Evolutionary conservation across 331 rosid species (phyloP).

Genomic region (Spiraea crenata): DNA sequence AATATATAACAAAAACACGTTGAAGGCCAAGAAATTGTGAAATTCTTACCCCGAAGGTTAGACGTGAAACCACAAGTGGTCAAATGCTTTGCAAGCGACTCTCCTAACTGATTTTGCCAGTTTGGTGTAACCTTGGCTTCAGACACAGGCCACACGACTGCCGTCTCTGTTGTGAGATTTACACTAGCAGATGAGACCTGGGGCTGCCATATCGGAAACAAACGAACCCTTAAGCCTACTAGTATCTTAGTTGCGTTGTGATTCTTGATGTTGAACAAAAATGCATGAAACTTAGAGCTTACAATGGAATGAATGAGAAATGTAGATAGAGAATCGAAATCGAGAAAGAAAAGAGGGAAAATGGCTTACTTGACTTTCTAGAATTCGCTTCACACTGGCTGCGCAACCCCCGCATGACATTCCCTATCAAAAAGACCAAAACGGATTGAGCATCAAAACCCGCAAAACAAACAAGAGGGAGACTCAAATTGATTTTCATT

Average conservation of each 20-base stretch:
- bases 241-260: not conserved
- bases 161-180: constrained; percentile 77
- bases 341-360: not conserved
- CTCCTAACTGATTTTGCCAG: constrained; percentile 68
- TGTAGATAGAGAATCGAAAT: not conserved
- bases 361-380: constrained; percentile 71
- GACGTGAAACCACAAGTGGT: constrained; percentile 82
- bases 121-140: constrained; percentile 57
- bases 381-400: constrained; percentile 72
- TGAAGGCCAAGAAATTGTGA: constrained; percentile 4
- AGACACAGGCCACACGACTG: constrained; percentile 69
- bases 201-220: constrained; percentile 48
- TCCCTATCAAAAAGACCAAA: constrained; percentile 47
- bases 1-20: not conserved
- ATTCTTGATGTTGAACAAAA: too few species aligned
- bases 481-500: too few species aligned
- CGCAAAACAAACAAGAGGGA: too few species aligned
- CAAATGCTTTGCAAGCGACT: constrained; percentile 84
- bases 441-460: not conserved
- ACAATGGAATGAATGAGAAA: constrained; percentile 3
- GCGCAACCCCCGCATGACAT: constrained; percentile 98
- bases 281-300: not conserved
- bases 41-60: constrained; percentile 57
- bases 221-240: not conserved
- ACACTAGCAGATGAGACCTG: constrained; percentile 86